Base-by-base conservation (phyloP, 345 rosid genomes). In the Turritis glabra region DNA sequence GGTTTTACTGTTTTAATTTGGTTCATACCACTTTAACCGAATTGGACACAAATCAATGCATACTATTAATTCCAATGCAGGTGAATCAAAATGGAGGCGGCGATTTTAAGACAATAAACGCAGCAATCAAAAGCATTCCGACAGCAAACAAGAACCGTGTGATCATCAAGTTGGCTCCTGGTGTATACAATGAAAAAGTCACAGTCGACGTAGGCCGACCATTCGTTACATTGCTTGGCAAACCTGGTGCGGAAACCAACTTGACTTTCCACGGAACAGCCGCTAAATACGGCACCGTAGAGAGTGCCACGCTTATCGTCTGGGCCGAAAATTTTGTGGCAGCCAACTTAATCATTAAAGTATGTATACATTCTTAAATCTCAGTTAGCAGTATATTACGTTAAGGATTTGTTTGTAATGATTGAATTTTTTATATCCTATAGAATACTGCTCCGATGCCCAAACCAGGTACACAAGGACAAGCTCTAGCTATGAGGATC, bases 371-470 rank as follows among this genome's bases (percentile, higher is more conserved):
- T 11, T 37, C 7, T 62, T 1, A 37, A 7, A 35, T 22, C 8
- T n/a, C 2, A 48, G 7, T 44, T 14, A 40, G 7, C 30, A 22
- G 2, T 50, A 33, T 67, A 26, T 8, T 11, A 15, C 13, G 21
- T 48, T n/a, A 53, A 11, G 27, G 54, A 29, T 53, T 17, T 41
- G 6, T 35, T 52, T 25, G 25, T 17, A 52, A 22, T 40, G 32
- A 29, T 52, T 22, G 5, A 25, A 38, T 19, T 13, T 46, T 11
- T 3, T 40, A 7, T 44, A 11, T 5, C 33, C 22, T 69, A 22
- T 52, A 85, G 89, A 83, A 83, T 67, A 68, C 82, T 8, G 47
- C 85, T 50, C 89, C 86, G 6, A 83, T 69, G 84, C 86, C 85
- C n/a, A 67, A 77, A 33, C 64, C 67, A 3, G 83, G 80, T 26